Evolutionary conservation across 1,284 basidiomycete species (phyloP).

Genomic region (Ganoderma lucidum): DNA sequence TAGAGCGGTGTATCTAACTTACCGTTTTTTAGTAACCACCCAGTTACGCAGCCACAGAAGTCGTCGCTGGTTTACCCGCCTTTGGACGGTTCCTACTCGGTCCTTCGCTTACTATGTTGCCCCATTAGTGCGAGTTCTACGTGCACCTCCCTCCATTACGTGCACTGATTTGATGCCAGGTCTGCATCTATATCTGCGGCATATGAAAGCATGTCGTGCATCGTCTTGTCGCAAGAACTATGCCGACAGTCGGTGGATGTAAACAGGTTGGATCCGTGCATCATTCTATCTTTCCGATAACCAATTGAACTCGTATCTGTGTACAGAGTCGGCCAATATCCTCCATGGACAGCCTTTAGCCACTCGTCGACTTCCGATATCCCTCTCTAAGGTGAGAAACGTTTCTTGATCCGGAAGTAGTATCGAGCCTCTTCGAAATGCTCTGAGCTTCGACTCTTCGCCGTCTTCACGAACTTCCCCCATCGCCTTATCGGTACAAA

Average conservation of each 20-base stretch:
- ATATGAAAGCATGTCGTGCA: neutral
- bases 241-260: neutral
- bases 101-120: neutral
- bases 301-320: neutral
- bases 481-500: neutral
- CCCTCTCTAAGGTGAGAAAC: neutral
- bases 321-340: neutral
- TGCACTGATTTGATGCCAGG: neutral
- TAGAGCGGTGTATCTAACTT: neutral
- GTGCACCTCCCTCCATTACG: neutral
- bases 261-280: neutral
- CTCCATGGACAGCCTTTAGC: neutral
- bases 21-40: neutral
- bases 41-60: neutral
- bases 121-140: neutral
- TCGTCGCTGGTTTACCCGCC: neutral
- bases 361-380: no score
- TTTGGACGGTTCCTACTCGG: neutral
- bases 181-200: neutral
- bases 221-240: neutral
- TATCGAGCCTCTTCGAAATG: no score
- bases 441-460: no score
- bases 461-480: no score
- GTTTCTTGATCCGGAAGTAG: neutral
- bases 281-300: neutral